Evolutionary conservation across 768 basidiomycete species (phyloP), one percentile per base, ranked within the genome.

Genomic region (Lentinula sp.): DNA sequence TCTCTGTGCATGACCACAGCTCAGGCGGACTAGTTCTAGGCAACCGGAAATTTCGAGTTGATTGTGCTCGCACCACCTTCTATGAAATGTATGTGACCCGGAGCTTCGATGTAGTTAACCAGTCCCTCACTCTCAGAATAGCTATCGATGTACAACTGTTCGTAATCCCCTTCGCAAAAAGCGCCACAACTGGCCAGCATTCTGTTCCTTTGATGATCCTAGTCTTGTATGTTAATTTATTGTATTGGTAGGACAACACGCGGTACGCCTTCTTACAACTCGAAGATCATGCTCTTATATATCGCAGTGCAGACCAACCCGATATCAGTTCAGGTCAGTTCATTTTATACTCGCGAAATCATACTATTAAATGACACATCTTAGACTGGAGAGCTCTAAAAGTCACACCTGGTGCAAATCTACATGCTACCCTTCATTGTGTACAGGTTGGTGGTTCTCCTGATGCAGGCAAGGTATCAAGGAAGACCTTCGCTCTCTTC

Each of bases 261-360:
- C 87, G 92, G 65, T 96, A 96, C 69, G 95, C 93, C 1, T 96
- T 96, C 74, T 79, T 98, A 43, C 94, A 96, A 74, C 85, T 95
- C 85, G 95, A 98, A 67, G 96, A 98, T 67, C 85, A 93, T 45
- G 90, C 91, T 2, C 80, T 97, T 0, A 86, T 98, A 15, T 99
- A 98, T 72, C 84, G 96, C 59, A 95, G 96, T 13, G 93, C 95
- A 33, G 96, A 98, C 71, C 95, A 98, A 71, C 95, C 96, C 5
- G 95, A 98, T 70, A 90, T 97, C 88, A 96, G 93, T n/a, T n/a
- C n/a, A n/a, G n/a, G n/a, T n/a, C n/a, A n/a, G 35, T 4, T 55
- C 12, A 20, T 20, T 18, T 23, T 23, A 23, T 23, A 23, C 23
- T 23, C 23, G 23, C 23, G 23, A 23, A 23, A 23, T 23, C 3